These are phyloP conservation scores for Cercospora zeina DNA, from an alignment of 2,329 filamentous ascomycete species.

Conservation along the genomic window DNA sequence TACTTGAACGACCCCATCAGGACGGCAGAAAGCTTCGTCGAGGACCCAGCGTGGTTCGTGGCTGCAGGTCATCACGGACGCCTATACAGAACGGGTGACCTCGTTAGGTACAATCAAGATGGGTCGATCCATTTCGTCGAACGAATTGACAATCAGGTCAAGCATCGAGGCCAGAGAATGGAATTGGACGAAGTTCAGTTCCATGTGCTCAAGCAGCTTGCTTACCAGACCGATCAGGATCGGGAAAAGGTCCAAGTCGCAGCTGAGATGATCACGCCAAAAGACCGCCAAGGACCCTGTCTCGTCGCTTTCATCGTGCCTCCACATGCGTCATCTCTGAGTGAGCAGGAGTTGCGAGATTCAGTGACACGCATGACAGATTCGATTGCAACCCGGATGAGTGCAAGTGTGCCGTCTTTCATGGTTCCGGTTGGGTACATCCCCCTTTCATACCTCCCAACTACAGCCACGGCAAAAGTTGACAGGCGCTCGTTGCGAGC, in stretches of 20 bases:
- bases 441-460: conserved; percentile 65
- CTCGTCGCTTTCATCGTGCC: conserved; percentile 4
- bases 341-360: not conserved
- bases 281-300: not conserved
- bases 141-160: conserved; percentile 30
- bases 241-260: not conserved
- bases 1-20: conserved; percentile 42
- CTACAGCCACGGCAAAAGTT: conserved; percentile 70
- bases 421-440: conserved; percentile 63
- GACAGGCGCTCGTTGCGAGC: conserved; percentile 57
- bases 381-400: conserved; percentile 1
- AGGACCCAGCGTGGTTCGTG: conserved; percentile 2
- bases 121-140: conserved; percentile 28
- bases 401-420: conserved; percentile 40
- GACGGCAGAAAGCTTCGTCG: conserved; percentile 37
- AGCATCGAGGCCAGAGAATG: conserved; percentile 29
- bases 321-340: not conserved
- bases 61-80: not conserved
- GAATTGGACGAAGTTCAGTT: conserved; percentile 29
- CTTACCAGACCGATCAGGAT: not conserved
- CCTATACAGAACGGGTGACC: conserved; percentile 11
- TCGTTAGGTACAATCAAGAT: conserved; percentile 19
- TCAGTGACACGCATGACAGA: not conserved
- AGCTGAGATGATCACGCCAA: conserved; percentile 3
- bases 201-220: conserved; percentile 5